Evolutionary conservation across 2,329 filamentous ascomycete genomes (phyloP).

Genomic region (Aspergillus novoparasiticus): DNA sequence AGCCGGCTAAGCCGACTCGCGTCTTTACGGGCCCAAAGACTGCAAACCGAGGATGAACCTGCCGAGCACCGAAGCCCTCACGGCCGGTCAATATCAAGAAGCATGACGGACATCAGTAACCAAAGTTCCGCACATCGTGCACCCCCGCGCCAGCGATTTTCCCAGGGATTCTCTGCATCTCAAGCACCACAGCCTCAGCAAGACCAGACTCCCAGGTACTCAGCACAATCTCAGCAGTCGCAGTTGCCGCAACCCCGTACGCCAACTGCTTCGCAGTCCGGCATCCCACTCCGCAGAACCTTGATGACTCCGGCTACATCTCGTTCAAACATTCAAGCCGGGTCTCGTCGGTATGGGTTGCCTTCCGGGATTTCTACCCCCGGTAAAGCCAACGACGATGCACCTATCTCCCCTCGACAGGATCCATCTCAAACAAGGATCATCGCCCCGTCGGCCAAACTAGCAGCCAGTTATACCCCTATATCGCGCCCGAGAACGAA

Average conservation of each 20-base stretch:
- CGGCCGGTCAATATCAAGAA: conserved; percentile 44
- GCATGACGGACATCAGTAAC: conserved; percentile 45
- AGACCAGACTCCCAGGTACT: conserved; percentile 24
- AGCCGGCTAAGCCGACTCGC: conserved; percentile 45
- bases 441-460: conserved; percentile 36
- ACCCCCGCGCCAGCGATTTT: conserved; percentile 37
- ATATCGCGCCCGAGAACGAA: conserved; percentile 42
- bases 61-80: conserved; percentile 33
- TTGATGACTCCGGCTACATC: conserved; percentile 39
- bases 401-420: conserved; percentile 22
- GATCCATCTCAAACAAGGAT: conserved; percentile 35
- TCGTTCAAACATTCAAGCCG: conserved; percentile 44
- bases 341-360: conserved; percentile 43
- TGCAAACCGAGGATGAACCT: conserved; percentile 40
- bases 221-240: conserved; percentile 27
- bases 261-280: conserved; percentile 34
- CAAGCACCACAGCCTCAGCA: conserved; percentile 25
- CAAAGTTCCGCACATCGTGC: conserved; percentile 30
- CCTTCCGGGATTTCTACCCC: conserved; percentile 24
- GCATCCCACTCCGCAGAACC: conserved; percentile 42
- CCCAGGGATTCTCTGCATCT: conserved; percentile 30
- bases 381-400: conserved; percentile 24
- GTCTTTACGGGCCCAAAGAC: conserved; percentile 40
- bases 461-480: conserved; percentile 41
- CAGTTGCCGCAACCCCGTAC: conserved; percentile 32